Conservation (phyloP, 2,329 filamentous ascomycete genomes). For the Fusarium udum region DNA sequence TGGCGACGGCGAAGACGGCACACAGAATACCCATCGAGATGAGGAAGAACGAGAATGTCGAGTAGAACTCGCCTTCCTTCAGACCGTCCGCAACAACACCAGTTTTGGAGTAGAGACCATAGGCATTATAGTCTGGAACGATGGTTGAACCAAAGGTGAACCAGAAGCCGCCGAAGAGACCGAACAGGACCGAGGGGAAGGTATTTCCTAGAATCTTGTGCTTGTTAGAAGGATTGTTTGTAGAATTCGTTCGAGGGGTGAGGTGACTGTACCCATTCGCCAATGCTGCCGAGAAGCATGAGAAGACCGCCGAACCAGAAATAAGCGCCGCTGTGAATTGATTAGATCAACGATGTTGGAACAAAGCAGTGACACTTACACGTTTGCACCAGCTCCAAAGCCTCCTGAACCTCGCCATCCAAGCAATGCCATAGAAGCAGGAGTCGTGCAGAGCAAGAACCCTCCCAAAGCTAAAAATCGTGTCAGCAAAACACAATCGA, state of each 20-base stretch:
- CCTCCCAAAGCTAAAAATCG: not conserved
- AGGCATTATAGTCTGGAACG: not conserved
- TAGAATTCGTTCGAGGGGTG: not conserved
- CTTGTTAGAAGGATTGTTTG: not conserved
- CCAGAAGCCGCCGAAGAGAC: not conserved
- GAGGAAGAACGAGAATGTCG: not conserved
- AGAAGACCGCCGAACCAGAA: not conserved
- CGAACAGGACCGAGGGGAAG: not conserved
- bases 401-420: not conserved
- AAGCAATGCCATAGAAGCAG: not conserved
- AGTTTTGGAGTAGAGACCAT: not conserved
- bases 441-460: not conserved
- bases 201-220: not conserved
- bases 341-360: accelerated
- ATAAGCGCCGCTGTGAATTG: not conserved
- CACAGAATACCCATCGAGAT: not conserved
- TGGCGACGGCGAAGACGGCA: not conserved
- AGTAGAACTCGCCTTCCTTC: not conserved
- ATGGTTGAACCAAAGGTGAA: not conserved
- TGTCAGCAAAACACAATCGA: not conserved
- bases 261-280: not conserved
- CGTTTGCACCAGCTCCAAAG: not conserved
- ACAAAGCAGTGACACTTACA: not conserved
- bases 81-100: not conserved
- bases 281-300: not conserved